Evolutionary conservation across 1,139 yeast species (phyloP), one percentile per base, ranked within the genome.

Genomic region (Wickerhamomyces sp.): DNA sequence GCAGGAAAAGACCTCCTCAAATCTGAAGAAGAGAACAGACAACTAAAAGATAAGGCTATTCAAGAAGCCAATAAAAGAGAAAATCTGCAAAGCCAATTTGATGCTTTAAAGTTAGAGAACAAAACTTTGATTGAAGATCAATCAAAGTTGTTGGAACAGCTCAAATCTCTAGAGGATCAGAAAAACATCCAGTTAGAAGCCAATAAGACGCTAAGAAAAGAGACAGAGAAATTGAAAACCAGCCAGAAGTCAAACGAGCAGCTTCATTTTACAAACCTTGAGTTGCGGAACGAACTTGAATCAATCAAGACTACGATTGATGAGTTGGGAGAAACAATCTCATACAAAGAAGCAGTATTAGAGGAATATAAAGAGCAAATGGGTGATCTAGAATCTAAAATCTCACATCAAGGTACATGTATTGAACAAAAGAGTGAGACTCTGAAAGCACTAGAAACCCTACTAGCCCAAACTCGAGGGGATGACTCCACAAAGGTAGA

Each of bases 391-490:
- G 12, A 14, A n/a, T n/a, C 13, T n/a, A n/a, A n/a, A n/a, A n/a
- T n/a, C n/a, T n/a, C n/a, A n/a, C n/a, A n/a, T n/a, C n/a, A n/a
- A n/a, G n/a, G n/a, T n/a, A n/a, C n/a, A n/a, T n/a, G n/a, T n/a
- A n/a, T n/a, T n/a, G n/a, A n/a, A n/a, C n/a, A 15, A 25, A n/a
- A 28, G 25, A 13, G 27, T 19, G 14, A 3, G n/a, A 12, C n/a
- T n/a, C 25, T 22, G 28, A 31, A 3, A 33, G 30, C 14, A 18
- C 27, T 34, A 14, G 28, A 21, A 18, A n/a, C 22, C 3, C 29
- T 39, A 20, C 10, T 43, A 7, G 14, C 28, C n/a, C 16, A 21
- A 7, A 13, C 40, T 2, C 36, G 31, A 24, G 57, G 56, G 2
- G 36, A 44, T 22, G 13, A 17, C 1, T 15, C 28, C 3, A 43